These are phyloP conservation scores for Phytophthora ramorum DNA, from an alignment of 352 stramenopile species.

Conservation along the genomic window DNA sequence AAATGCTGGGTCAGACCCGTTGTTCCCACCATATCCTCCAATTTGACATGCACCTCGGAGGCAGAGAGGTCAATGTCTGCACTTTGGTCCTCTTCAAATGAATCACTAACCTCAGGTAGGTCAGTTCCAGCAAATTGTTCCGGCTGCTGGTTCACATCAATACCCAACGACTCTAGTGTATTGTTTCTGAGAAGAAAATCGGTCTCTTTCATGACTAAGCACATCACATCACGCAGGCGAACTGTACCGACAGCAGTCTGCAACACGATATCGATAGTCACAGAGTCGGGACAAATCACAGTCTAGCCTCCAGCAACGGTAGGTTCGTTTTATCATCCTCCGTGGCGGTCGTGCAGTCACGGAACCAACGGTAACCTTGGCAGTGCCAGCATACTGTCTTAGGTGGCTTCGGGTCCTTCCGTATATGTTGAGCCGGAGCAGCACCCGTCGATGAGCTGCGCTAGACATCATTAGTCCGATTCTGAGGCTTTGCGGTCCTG, in stretches of 20 bases:
- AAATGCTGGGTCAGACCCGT: slow-evolving; percentile 2
- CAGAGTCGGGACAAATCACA: not conserved
- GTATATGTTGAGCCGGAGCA: not conserved
- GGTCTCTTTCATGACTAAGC: not conserved
- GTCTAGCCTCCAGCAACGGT: not conserved
- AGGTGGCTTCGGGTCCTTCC: not conserved
- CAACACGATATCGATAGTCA: not conserved
- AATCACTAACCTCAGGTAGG: not conserved
- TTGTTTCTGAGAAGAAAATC: slow-evolving; percentile 4
- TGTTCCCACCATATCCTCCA: slow-evolving; percentile 9
- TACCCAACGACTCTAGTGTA: slow-evolving; percentile 6
- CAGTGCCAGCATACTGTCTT: slow-evolving; percentile 2
- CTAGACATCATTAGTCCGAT: not conserved
- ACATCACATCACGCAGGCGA: slow-evolving; percentile 1
- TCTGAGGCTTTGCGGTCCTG: not conserved
- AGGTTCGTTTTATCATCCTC: not conserved
- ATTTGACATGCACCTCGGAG: not conserved
- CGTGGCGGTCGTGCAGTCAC: slow-evolving; percentile 1
- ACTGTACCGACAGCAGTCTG: slow-evolving; percentile 4
- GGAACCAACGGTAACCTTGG: not conserved
- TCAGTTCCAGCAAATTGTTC: slow-evolving; percentile 6
- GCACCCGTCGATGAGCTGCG: not conserved
- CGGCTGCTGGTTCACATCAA: slow-evolving; percentile 9
- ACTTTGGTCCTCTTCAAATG: not conserved
- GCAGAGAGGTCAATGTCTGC: slow-evolving; percentile 12